These are phyloP conservation scores for Prinsepia uniflora DNA, from an alignment of 306 rosid species.

Conservation along the genomic window DNA sequence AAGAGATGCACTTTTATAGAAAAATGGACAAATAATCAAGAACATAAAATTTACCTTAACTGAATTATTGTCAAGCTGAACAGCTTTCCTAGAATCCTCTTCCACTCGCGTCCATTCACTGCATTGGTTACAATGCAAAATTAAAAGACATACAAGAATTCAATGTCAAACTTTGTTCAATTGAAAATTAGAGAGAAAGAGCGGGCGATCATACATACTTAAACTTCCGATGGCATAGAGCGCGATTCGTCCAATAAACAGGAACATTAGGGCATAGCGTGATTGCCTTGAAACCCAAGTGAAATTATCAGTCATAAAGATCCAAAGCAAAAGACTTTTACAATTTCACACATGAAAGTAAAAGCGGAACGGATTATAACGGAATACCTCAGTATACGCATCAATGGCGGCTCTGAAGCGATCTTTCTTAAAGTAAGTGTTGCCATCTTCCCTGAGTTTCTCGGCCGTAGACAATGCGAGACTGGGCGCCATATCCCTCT, in stretches of 20 bases:
- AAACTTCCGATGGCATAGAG: conserved; percentile 85
- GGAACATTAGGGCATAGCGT: conserved; percentile 81
- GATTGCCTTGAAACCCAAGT: conserved; percentile 43
- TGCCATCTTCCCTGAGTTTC: conserved; percentile 60
- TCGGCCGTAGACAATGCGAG: conserved; percentile 55
- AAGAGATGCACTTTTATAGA: not conserved
- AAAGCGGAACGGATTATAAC: not conserved
- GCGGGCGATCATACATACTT: conserved; percentile 53
- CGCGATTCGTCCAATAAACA: conserved; percentile 84
- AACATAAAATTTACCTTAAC: conserved; percentile 53
- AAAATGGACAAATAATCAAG: not conserved
- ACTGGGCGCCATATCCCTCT: conserved; percentile 45
- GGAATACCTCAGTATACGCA: conserved; percentile 78
- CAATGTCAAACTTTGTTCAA: not conserved
- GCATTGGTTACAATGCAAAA: conserved; percentile 20
- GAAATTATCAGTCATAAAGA: not conserved
- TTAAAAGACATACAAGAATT: not conserved
- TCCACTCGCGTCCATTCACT: conserved; percentile 87
- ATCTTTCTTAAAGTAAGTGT: conserved; percentile 66
- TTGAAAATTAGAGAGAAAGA: not conserved
- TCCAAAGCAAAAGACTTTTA: not conserved
- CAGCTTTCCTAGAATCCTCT: conserved; percentile 77
- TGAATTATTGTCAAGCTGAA: conserved; percentile 61
- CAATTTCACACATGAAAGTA: not conserved
- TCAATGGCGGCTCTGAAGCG: conserved; percentile 89